Base-by-base conservation (phyloP, 1,139 yeast genomes). In the Pichia cactophila region DNA sequence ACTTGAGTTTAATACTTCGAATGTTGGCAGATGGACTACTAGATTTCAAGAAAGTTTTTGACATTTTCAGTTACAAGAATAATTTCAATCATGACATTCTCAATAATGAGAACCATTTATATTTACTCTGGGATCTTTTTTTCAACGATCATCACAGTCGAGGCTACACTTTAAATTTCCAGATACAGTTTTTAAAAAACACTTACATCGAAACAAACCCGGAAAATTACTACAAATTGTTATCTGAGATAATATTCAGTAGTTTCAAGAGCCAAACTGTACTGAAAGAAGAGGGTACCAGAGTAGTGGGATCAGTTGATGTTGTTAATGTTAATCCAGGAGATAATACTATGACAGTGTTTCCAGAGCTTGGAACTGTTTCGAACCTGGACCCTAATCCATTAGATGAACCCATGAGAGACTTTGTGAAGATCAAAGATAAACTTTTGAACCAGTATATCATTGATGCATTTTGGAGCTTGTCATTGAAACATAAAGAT, bases 21-120 rank as follows among this genome's bases (percentile, higher is more conserved):
- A 51, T 73, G 41, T 56, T 74, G 1, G 53, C 67, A n/a, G 67
- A 70, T 48, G 72, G 68, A 26, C 62, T 74, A 42, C 52, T 71
- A 2, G 55, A 62, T 2, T 48, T 74, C 9, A 62, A 66, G 26
- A 57, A 64, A 5, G 55, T 71, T 3, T 64, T 68, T 7, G 69
- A 68, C 51, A 61, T 51, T 54, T 71, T 57, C 47, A 60, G 42
- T 11, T 28, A 38, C n/a, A 46, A 40, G 17, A 16, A 26, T 2
- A 20, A 40, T 2, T 8, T 33, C 14, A 45, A 38, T 3, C 17
- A 40, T 28, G 38, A 39, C 20, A 33, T 48, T 17, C 48, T 47
- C 43, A 43, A 37, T 14, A 42, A 29, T 14, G 45, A 46, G 17
- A 33, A 39, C 33, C 42, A 43, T 10, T 33, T 44, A 9, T 33